Base-by-base conservation (phyloP, 2,329 filamentous ascomycete species). In the Akanthomyces lecanii region DNA sequence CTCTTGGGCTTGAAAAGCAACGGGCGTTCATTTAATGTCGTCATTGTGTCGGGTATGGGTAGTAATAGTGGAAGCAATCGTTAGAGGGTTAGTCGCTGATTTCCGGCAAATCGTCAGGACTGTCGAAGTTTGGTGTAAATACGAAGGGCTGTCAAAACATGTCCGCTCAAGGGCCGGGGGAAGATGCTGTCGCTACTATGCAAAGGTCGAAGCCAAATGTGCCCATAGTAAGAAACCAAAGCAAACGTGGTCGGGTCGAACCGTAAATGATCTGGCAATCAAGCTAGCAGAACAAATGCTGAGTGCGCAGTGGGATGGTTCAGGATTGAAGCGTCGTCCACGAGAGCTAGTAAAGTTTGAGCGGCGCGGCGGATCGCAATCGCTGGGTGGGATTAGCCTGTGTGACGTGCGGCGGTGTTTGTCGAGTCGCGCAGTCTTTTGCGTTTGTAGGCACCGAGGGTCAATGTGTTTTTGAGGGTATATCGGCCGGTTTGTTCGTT, bases 1-100 rank as follows among this genome's bases (percentile, higher is more conserved):
- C 75, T 69, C 68, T 70, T 68, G 55, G 74, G 73, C 72, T 70
- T 71, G 59, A 72, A 66, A 42, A 75, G 67, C 59, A 71, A 67
- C 14, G 71, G 70, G 55, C 71, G 66, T 62, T 77, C 74, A 67
- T 67, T 72, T 74, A 77, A 77, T 58, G 63, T 64, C 25, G 57
- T 53, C 57, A 64, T 71, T 71, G 61, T 54, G 48, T 33, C 23
- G 28, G 63, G 45, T 65, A 52, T 55, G 51, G 14, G 40, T 47
- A 25, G 4, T 50, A n/a, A 40, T 40, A 10, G n/a, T 23, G 52
- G 53, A n/a, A 50, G 51, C 25, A 50, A 33, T 56, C 23, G 42
- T 18, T 44, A 38, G 18, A 21, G n/a, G 16, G 12, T 23, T 33
- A 16, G 18, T 11, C n/a, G 28, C 10, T 51, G 18, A n/a, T 33